Evolutionary conservation across 2,329 filamentous ascomycete species (phyloP).

Genomic region (Kalmusia sp.): DNA sequence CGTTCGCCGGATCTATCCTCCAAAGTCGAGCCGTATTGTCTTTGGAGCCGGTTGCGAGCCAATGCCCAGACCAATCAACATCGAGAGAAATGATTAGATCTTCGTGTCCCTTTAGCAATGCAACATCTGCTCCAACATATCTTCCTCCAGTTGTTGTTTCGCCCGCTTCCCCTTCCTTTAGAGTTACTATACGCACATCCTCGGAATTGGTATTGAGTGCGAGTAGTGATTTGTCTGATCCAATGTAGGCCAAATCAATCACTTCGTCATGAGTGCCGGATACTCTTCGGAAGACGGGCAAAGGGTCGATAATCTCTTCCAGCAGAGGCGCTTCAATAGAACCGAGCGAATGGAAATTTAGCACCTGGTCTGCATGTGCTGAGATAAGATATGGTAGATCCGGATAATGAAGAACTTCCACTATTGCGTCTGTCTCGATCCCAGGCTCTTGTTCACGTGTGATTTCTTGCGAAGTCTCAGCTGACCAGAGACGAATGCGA

Average conservation of each 20-base stretch:
- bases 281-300: slow-evolving; percentile 75
- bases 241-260: slow-evolving; percentile 88
- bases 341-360: slow-evolving; percentile 73
- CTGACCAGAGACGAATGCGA: slow-evolving; percentile 82
- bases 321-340: slow-evolving; percentile 49
- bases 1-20: slow-evolving; percentile 78
- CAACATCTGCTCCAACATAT: slow-evolving; percentile 91
- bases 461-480: slow-evolving; percentile 77
- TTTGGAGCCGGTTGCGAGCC: slow-evolving; percentile 95
- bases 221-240: slow-evolving; percentile 79
- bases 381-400: slow-evolving; percentile 76
- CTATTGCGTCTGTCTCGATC: slow-evolving; percentile 70
- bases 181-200: slow-evolving; percentile 85
- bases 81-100: slow-evolving; percentile 96
- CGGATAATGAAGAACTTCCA: slow-evolving; percentile 72
- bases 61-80: slow-evolving; percentile 95
- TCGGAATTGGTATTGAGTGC: slow-evolving; percentile 96
- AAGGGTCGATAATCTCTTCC: slow-evolving; percentile 60
- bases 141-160: slow-evolving; percentile 38
- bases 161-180: slow-evolving; percentile 49
- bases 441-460: slow-evolving; percentile 73
- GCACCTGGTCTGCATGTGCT: slow-evolving; percentile 86
- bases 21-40: slow-evolving; percentile 94
- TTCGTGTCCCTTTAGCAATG: slow-evolving; percentile 84
- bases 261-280: slow-evolving; percentile 98